phyloP scores from a whole-genome alignment of 208 protist species.

The Crithidia fasciculata region DNA sequence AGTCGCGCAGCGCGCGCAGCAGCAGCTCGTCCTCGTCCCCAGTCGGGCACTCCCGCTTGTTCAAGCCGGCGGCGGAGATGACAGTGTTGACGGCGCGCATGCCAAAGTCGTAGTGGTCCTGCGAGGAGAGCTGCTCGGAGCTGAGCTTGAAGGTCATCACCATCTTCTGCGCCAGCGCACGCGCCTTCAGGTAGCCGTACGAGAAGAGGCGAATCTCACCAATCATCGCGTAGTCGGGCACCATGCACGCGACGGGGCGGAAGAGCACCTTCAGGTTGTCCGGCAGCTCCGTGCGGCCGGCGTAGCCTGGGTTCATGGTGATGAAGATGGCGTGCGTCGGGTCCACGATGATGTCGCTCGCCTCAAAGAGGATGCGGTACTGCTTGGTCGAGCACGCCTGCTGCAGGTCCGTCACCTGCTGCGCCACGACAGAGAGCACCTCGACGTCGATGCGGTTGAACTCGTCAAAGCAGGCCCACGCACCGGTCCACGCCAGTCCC shows the following conservation, averaged over 20 bases:
- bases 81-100: slow-evolving; percentile 99
- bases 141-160: slow-evolving; percentile 98
- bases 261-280: slow-evolving; percentile 99
- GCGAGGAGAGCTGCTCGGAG: slow-evolving; percentile 98
- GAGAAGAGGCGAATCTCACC: slow-evolving; percentile 98
- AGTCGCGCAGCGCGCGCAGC: slow-evolving; percentile 96
- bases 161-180: slow-evolving; percentile 96
- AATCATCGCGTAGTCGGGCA: slow-evolving; percentile 99
- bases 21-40: slow-evolving; percentile 95
- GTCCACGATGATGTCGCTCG: slow-evolving; percentile 93
- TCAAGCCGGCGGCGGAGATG: slow-evolving; percentile 96
- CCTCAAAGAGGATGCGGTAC: slow-evolving; percentile 95
- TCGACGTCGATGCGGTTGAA: slow-evolving; percentile 99
- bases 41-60: slow-evolving; percentile 93
- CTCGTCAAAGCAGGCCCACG: slow-evolving; percentile 99
- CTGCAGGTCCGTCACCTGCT: slow-evolving; percentile 97
- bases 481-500: slow-evolving; percentile 95
- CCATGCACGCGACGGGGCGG: slow-evolving; percentile 98
- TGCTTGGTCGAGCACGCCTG: slow-evolving; percentile 92
- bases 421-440: slow-evolving; percentile 96
- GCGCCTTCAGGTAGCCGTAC: slow-evolving; percentile 97
- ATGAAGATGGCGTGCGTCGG: slow-evolving; percentile 97
- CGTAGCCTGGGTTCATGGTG: slow-evolving; percentile 99
- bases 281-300: slow-evolving; percentile 98
- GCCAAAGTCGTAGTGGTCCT: slow-evolving; percentile 99